Conservation (phyloP, 2,329 filamentous ascomycete genomes). For the Hypoxylon sp. region DNA sequence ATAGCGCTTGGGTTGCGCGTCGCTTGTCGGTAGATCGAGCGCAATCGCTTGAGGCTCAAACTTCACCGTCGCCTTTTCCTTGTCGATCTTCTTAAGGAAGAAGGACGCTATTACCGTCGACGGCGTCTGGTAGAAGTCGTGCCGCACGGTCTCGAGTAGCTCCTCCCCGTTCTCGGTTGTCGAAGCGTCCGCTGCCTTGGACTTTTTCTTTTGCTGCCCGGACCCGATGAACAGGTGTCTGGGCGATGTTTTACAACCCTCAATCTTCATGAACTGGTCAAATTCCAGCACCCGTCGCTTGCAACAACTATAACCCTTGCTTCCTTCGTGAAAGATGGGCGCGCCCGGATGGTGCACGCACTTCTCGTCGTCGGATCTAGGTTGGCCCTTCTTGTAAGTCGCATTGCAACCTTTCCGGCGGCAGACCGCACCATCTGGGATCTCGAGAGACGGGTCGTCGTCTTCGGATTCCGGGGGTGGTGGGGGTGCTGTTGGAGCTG, state of each 20-base stretch:
- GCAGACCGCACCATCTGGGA: conserved; percentile 81
- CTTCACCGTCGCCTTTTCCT: conserved; percentile 77
- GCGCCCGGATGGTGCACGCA: conserved; percentile 91
- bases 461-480: conserved; percentile 84
- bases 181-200: conserved; percentile 52
- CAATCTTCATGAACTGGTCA: conserved; percentile 96
- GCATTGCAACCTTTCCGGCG: conserved; percentile 80
- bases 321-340: conserved; percentile 97
- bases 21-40: conserved; percentile 87
- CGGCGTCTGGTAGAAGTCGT: conserved; percentile 95
- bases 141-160: conserved; percentile 79
- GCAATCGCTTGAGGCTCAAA: conserved; percentile 74
- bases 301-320: conserved; percentile 97
- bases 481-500: conserved; percentile 65
- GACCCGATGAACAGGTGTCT: conserved; percentile 88
- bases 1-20: conserved; percentile 83
- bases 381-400: conserved; percentile 70
- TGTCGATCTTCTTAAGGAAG: conserved; percentile 97
- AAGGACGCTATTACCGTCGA: conserved; percentile 88
- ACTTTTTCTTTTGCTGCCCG: conserved; percentile 68
- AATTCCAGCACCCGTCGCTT: conserved; percentile 96
- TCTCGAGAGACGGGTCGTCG: conserved; percentile 80
- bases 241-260: conserved; percentile 86
- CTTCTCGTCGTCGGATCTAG: conserved; percentile 74
- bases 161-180: conserved; percentile 71